Evolutionary conservation across 441 rosid species (phyloP), one percentile per base, ranked within the genome.

Genomic region (Gossypium schwendimanii): DNA sequence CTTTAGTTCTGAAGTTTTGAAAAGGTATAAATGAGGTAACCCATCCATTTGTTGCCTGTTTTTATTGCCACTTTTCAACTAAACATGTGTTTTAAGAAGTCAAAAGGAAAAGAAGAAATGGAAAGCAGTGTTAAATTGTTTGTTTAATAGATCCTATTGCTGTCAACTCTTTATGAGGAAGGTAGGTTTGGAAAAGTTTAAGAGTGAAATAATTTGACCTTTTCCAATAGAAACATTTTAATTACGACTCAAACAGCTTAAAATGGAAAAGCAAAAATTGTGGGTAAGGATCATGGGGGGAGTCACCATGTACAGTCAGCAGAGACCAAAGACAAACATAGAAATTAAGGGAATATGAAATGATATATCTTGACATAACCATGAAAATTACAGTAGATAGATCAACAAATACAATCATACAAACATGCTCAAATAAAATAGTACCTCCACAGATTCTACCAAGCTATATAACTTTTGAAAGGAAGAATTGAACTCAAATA

Each of bases 361-460:
- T 21, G 45, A 41, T 10, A 21, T 44, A 21, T 20, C 69, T 21
- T 44, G 53, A 14, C 57, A 45, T 45, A 45, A 45, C 41, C 23
- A 66, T 47, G 55, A 15, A 47, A 7, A 66, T 66, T 17, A 66
- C 39, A 23, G 18, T n/a, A 47, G 28, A 39, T 17, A 63, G 50
- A 44, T 44, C 36, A n/a, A 17, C 39, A 65, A 65, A 65, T 18
- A 24, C 14, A 64, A 23, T 6, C 39, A 65, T 9, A 65, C 24
- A 65, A 9, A 36, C 10, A 45, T 45, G 55, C 70, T 65, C 65
- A n/a, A 65, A 15, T 26, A 49, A 67, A 67, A 68, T 52, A 53
- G 33, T 18, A 52, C 33, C 7, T 52, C 49, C 72, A 53, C 12
- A 52, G 3, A 52, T n/a, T 69, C 60, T 69, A 68, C 24, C 24